Evolutionary conservation across 495 filamentous ascomycete genomes (phyloP), one percentile per base, ranked within the genome.

Genomic region (Jackrogersella multiformis): DNA sequence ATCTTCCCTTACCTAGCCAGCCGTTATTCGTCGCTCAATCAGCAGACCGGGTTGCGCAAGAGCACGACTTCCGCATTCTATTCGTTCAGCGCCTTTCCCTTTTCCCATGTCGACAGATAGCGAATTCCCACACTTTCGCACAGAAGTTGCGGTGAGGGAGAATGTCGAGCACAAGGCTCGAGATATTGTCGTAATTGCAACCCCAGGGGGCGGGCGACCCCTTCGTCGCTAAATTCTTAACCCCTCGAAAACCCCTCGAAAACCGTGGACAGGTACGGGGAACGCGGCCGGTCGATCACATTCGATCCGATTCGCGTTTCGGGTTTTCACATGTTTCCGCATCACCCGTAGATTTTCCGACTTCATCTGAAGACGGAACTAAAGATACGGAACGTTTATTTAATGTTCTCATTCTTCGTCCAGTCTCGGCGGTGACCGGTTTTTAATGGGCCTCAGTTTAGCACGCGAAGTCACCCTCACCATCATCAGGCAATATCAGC

Each of bases 401-500:
- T 35, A 5, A 38, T 15, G 18, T 54, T 20, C 35, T 13, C 23
- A 26, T 28, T 35, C 16, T 44, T 23, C 10, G 1, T n/a, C 16
- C 42, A 24, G 16, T 45, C 35, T 56, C 66, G 66, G 67, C 35
- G 51, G 48, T 52, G 35, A 35, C 61, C 67, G 61, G 44, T 32
- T 34, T 51, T 34, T 20, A 34, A 18, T 24, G 46, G 45, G 23
- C 46, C 26, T 51, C 46, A 18, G 23, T 49, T 36, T 42, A 18
- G 34, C 39, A 42, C 15, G 26, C 41, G 20, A 48, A 39, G 16
- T 46, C 44, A 23, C 57, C 66, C 67, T 70, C 54, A 65, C 61
- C 56, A 70, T 66, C 45, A 66, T 70, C 67, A 70, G 52, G 67
- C 67, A 69, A 69, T 52, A 70, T 65, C 67, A 61, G 67, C 67